phyloP scores from a whole-genome alignment of 78 protist genomes.

The Speleostelium caveatum region DNA sequence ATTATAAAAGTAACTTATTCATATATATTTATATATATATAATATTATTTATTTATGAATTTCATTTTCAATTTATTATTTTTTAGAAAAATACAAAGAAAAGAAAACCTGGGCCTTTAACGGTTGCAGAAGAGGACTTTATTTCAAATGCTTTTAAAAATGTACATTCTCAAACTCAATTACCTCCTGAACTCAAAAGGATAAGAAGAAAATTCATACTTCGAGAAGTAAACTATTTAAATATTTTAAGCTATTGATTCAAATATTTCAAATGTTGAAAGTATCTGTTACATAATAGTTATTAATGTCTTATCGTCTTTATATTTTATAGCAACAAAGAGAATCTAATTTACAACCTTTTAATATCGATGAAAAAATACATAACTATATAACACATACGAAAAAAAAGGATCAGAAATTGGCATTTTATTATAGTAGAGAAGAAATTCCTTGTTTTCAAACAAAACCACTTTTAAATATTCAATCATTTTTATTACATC shows the following conservation, averaged over 20 bases:
- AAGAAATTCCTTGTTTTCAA: slow-evolving; percentile 40
- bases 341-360: not conserved
- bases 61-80: too few relatives aligned
- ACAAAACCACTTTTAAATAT: slow-evolving; percentile 3
- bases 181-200: slow-evolving; percentile 36
- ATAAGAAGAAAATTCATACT: slow-evolving; percentile 58
- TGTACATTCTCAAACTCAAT: slow-evolving; percentile 25
- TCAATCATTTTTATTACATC: not conserved
- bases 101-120: slow-evolving; percentile 24
- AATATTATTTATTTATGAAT: too few relatives aligned
- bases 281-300: not conserved
- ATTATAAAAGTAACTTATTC: too few relatives aligned
- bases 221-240: too few relatives aligned
- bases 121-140: slow-evolving; percentile 70
- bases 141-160: slow-evolving; percentile 71
- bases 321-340: slow-evolving; percentile 47
- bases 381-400: slow-evolving; percentile 6
- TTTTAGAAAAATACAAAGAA: slow-evolving; percentile 18
- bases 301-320: not conserved
- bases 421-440: slow-evolving; percentile 22
- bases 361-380: slow-evolving; percentile 20
- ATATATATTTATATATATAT: too few relatives aligned
- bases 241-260: not conserved
- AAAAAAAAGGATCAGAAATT: slow-evolving; percentile 54
- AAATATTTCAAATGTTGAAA: not conserved